Evolutionary conservation across 371 early-diverging fungal genomes (phyloP).

Genomic region (Synchytrium microbalum): DNA sequence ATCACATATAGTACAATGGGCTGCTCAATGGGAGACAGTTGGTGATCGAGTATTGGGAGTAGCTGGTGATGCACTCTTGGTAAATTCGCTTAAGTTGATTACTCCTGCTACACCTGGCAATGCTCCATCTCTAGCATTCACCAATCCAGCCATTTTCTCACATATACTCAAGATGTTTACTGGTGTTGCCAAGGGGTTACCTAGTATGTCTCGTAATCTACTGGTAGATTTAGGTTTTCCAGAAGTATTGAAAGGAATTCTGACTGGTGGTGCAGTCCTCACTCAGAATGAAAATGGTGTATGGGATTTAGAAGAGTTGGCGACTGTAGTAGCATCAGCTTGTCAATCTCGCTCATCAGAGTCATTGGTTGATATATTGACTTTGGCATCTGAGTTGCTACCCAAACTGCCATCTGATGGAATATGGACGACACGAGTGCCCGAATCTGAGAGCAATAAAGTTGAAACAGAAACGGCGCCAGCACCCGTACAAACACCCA

Average conservation of each 20-base stretch:
- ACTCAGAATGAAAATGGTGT: background rate
- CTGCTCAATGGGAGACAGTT: slow-evolving; percentile 36
- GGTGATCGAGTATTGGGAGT: slow-evolving; percentile 32
- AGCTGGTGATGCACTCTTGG: slow-evolving; percentile 36
- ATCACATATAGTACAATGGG: slow-evolving; percentile 54
- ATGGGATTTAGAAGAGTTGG: slow-evolving; percentile 13
- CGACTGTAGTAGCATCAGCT: slow-evolving; percentile 10
- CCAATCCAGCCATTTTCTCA: slow-evolving; percentile 38
- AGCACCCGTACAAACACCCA: background rate
- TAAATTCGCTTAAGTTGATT: slow-evolving; percentile 37
- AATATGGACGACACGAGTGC: background rate
- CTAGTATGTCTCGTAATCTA: slow-evolving; percentile 47
- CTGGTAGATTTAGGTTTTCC: slow-evolving; percentile 40
- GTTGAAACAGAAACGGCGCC: background rate
- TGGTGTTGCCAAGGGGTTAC: slow-evolving; percentile 51
- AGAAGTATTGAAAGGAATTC: slow-evolving; percentile 45
- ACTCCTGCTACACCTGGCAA: slow-evolving; percentile 15
- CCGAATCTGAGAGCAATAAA: background rate
- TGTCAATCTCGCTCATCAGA: slow-evolving; percentile 39
- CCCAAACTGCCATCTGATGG: slow-evolving; percentile 49
- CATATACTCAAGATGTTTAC: slow-evolving; percentile 56
- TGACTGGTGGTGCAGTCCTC: slow-evolving; percentile 42
- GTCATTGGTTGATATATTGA: slow-evolving; percentile 42
- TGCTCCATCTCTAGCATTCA: slow-evolving; percentile 6
- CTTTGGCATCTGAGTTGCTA: slow-evolving; percentile 45